These are phyloP conservation scores for Hygrophoropsis aurantiaca DNA, from an alignment of 768 basidiomycete species.

Conservation along the genomic window DNA sequence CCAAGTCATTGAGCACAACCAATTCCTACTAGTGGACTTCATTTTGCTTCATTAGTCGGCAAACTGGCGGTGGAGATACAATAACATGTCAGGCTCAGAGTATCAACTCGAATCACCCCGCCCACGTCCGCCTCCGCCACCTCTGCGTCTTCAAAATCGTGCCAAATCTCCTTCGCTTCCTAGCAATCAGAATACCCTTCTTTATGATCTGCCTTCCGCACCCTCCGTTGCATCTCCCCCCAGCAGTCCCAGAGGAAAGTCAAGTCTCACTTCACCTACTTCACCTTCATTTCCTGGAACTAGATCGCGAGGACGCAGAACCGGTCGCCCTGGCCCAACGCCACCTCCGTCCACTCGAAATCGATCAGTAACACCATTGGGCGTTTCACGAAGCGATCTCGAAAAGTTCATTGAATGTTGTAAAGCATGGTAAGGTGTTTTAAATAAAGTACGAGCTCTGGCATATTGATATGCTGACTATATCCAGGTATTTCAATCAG, in stretches of 20 bases:
- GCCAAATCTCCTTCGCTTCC: slow-evolving; percentile 45
- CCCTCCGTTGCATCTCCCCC: slow-evolving; percentile 54
- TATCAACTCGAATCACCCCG: slow-evolving; percentile 68
- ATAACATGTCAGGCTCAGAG: slow-evolving; percentile 57
- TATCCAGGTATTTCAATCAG: slow-evolving; percentile 77
- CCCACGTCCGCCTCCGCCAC: slow-evolving; percentile 56
- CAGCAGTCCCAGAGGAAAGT: slow-evolving; percentile 47
- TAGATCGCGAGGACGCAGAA: slow-evolving; percentile 50
- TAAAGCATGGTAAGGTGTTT: slow-evolving; percentile 63
- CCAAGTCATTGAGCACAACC: too few relatives aligned
- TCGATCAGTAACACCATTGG: slow-evolving; percentile 70
- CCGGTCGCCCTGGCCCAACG: slow-evolving; percentile 47
- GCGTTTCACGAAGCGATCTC: slow-evolving; percentile 63
- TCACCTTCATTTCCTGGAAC: slow-evolving; percentile 53
- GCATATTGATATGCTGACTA: slow-evolving; percentile 9
- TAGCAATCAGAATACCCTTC: slow-evolving; percentile 57
- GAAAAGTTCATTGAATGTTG: slow-evolving; percentile 79
- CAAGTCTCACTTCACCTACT: slow-evolving; percentile 49
- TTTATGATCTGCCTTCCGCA: slow-evolving; percentile 73
- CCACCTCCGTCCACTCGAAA: slow-evolving; percentile 60
- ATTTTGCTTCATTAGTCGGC: slow-evolving; percentile 7
- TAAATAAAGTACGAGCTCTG: slow-evolving; percentile 1
- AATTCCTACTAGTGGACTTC: too few relatives aligned
- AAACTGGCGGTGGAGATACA: slow-evolving; percentile 35
- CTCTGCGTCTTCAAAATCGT: slow-evolving; percentile 53